Base-by-base conservation (phyloP, 257 asterid genomes). In the Gentiana dahurica region DNA sequence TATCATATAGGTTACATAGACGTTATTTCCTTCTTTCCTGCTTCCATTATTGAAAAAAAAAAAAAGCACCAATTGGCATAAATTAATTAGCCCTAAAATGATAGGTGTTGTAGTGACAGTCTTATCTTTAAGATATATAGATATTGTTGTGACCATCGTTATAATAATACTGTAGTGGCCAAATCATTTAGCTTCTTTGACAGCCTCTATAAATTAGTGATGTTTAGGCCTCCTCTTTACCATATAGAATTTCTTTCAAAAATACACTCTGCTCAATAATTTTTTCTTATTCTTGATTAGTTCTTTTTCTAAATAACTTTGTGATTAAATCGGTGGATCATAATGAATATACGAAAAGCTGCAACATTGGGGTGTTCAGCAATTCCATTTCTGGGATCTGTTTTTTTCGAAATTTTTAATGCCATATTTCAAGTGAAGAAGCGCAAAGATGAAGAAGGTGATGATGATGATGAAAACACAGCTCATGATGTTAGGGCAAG, bases 291-390 rank as follows among this genome's bases (percentile, higher is more conserved):
- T 12, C 4, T 55, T 8, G 37, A 11, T 12, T 8, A 50, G 15
- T 49, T n/a, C 8, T 37, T 50, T 13, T 10, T 9, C n/a, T 1
- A 3, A 34, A 13, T 24, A 24, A 24, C 54, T 2, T 10, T 1
- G 12, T 33, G 7, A 3, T 60, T 9, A 49, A 15, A 13, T 32
- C 1, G 9, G 13, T 48, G 12, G 24, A 12, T 4, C 58, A 46
- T 11, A 2, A 66, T 66, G 71, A 37, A 36, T 46, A 12, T 61
- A 5, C 47, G 11, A 46, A 12, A 12, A 5, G 39, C 34, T 65
- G 36, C 37, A 39, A 9, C 32, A 1, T 45, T 66, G 37, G 24
- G 24, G 24, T 59, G 62, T 39, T 62, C 43, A 15, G 45, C 53
- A 39, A 58, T 68, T 34, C 53, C 55, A 13, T 36, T 62, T 2